Evolutionary conservation across 2,329 filamentous ascomycete species (phyloP).

Genomic region (Leptosphaerulina australis): DNA sequence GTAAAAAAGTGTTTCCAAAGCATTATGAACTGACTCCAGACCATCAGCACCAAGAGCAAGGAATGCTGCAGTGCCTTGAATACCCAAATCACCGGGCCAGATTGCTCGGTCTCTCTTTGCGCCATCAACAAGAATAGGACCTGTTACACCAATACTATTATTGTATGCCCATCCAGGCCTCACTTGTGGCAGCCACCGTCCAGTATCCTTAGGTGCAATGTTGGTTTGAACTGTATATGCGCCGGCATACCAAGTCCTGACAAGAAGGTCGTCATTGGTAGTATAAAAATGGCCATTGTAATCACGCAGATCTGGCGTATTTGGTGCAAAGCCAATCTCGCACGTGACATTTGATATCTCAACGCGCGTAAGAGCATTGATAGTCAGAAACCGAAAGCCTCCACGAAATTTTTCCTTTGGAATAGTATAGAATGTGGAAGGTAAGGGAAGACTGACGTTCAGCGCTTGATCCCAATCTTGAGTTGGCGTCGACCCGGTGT

Average conservation of each 20-base stretch:
- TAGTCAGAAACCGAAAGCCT: conserved; percentile 25
- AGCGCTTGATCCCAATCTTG: conserved; percentile 22
- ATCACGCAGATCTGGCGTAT: conserved; percentile 58
- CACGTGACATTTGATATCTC: conserved; percentile 30
- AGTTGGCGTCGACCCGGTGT: conserved; percentile 19
- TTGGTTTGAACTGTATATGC: conserved; percentile 51
- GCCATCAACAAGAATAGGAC: conserved; percentile 48
- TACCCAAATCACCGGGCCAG: conserved; percentile 39
- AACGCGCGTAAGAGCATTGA: conserved; percentile 10
- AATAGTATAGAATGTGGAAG: conserved; percentile 11
- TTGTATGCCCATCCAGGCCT: conserved; percentile 46
- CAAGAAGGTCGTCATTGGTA: conserved; percentile 53
- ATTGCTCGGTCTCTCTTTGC: conserved; percentile 50
- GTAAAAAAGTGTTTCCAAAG: conserved; percentile 27
- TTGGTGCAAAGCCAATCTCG: conserved; percentile 52
- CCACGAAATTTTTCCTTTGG: conserved; percentile 22
- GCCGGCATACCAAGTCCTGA: conserved; percentile 63
- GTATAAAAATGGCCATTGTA: conserved; percentile 56
- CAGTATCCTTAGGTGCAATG: conserved; percentile 43
- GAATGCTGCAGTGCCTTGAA: conserved; percentile 18
- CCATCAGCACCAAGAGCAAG: conserved; percentile 15
- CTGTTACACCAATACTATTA: conserved; percentile 40
- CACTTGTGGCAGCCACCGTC: conserved; percentile 33
- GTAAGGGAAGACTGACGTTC: conserved; percentile 11
- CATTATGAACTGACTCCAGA: conserved; percentile 21